Percentiles rank a stretch among this genome's conserved stretches.
These are phyloP conservation scores for Talaromyces atroroseus DNA, from an alignment of 2,329 filamentous ascomycete species.

Conservation along the genomic window DNA sequence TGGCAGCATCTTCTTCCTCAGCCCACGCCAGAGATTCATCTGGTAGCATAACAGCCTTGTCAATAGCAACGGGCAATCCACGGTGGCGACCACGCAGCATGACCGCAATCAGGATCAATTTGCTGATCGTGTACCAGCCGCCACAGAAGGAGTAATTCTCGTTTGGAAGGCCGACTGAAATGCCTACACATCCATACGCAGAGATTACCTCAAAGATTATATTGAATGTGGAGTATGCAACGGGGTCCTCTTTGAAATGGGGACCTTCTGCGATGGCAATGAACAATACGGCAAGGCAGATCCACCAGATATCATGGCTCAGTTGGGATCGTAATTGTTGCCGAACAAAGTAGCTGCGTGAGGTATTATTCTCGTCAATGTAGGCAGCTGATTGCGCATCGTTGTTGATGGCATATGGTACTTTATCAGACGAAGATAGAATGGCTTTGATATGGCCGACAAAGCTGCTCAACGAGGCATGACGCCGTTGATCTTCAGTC, in stretches of 20 bases:
- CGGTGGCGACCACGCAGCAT: constrained; percentile 54
- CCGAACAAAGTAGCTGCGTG: constrained; percentile 46
- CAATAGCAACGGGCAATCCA: constrained; percentile 53
- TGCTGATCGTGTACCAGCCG: constrained; percentile 51
- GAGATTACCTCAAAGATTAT: constrained; percentile 45
- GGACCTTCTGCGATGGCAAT: constrained; percentile 57
- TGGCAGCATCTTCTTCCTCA: constrained; percentile 37
- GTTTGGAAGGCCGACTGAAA: constrained; percentile 52
- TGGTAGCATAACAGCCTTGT: constrained; percentile 45
- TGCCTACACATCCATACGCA: constrained; percentile 58
- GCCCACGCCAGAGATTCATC: constrained; percentile 37
- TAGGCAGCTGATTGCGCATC: neutral
- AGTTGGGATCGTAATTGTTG: constrained; percentile 60
- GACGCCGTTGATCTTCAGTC: constrained; percentile 17
- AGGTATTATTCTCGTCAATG: constrained; percentile 22
- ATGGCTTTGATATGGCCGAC: constrained; percentile 25
- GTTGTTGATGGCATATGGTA: neutral
- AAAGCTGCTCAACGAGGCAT: constrained; percentile 19
- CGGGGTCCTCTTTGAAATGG: constrained; percentile 49
- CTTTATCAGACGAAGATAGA: constrained; percentile 15
- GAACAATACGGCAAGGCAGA: constrained; percentile 55
- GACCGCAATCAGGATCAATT: constrained; percentile 54
- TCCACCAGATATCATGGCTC: constrained; percentile 62
- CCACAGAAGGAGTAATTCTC: constrained; percentile 53
- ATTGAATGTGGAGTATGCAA: constrained; percentile 55